Percentiles rank a stretch among this genome's conserved stretches.
phyloP scores from a whole-genome alignment of 345 rosid genomes.

The Acer campestre region DNA sequence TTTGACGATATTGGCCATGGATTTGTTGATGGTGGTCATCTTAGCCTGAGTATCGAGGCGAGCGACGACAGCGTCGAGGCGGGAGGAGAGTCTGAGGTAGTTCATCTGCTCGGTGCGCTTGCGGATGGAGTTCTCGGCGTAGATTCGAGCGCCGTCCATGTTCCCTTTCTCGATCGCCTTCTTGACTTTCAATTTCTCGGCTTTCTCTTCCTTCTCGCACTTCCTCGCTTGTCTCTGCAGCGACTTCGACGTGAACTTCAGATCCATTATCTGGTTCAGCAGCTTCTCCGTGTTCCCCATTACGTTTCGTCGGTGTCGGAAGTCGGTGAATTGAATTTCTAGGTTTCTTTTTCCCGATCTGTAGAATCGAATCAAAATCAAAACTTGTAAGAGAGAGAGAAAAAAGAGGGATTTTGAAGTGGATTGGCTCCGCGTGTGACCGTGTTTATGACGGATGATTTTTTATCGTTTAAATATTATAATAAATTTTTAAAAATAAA shows the following conservation, averaged over 20 bases:
- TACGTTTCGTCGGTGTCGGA: no score
- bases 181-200: slow-evolving; percentile 94
- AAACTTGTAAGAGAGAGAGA: slow-evolving; percentile 16
- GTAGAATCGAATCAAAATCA: background rate
- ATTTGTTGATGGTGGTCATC: slow-evolving; percentile 88
- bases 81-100: slow-evolving; percentile 85
- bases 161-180: slow-evolving; percentile 99
- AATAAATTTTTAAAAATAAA: no score
- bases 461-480: no score
- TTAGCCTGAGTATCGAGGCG: slow-evolving; percentile 95
- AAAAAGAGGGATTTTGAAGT: background rate
- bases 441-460: background rate
- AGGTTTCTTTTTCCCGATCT: background rate
- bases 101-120: slow-evolving; percentile 99
- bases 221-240: slow-evolving; percentile 87
- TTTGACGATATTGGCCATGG: slow-evolving; percentile 86
- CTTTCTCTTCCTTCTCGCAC: slow-evolving; percentile 99
- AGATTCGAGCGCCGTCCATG: slow-evolving; percentile 98
- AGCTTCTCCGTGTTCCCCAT: slow-evolving; percentile 97
- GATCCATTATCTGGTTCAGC: slow-evolving; percentile 93
- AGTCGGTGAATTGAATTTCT: background rate
- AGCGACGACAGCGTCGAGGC: slow-evolving; percentile 95
- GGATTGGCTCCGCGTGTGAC: background rate
- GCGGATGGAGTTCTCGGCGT: slow-evolving; percentile 94
- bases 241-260: slow-evolving; percentile 89